Conservation (phyloP, 345 rosid genomes). For the Streptanthus diversifolius region DNA sequence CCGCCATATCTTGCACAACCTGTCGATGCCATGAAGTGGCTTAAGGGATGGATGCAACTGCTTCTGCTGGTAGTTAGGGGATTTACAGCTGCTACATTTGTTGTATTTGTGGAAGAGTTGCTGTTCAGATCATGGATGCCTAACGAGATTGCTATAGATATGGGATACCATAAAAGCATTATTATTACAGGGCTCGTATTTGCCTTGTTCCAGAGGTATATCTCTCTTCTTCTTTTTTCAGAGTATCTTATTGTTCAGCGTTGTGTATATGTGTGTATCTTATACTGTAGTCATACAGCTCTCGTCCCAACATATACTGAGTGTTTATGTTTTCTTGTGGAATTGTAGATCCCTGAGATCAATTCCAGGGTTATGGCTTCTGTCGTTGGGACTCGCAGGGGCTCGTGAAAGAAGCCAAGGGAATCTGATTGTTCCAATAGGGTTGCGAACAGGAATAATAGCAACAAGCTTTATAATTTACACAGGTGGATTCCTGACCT, state of each 20-base stretch:
- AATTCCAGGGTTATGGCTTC: conserved; percentile 74
- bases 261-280: background rate
- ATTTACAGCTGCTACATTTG: conserved; percentile 53
- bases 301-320: background rate
- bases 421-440: conserved; percentile 64
- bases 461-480: conserved; percentile 60
- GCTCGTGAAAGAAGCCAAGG: conserved; percentile 57
- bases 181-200: conserved; percentile 71
- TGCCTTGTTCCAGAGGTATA: conserved; percentile 79
- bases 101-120: conserved; percentile 79
- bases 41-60: conserved; percentile 46
- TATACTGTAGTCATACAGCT: background rate
- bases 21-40: conserved; percentile 39
- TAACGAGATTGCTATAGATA: conserved; percentile 69
- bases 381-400: conserved; percentile 68
- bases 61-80: conserved; percentile 50
- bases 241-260: background rate
- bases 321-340: background rate
- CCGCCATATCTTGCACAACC: conserved; percentile 58
- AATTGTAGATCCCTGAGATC: conserved; percentile 62
- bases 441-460: conserved; percentile 66
- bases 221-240: background rate
- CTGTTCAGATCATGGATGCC: conserved; percentile 88
- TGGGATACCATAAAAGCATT: conserved; percentile 70
- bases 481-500: conserved; percentile 56